A percentile compares a stretch with the other conserved stretches of the same genome.
phyloP scores from a whole-genome alignment of 257 asterid genomes.

The Scutellaria galericulata region DNA sequence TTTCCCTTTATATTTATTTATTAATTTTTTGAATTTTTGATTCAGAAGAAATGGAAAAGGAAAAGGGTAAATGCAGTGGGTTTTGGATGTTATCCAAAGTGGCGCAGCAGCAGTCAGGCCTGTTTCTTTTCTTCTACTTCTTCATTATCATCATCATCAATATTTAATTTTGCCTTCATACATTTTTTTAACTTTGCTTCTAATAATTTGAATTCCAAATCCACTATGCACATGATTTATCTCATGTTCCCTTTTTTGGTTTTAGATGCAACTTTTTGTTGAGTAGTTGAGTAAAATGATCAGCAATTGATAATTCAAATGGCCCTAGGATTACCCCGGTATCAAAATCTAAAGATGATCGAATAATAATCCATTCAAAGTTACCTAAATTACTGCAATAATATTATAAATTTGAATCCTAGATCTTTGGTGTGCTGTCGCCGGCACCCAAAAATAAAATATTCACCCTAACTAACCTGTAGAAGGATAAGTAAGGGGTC shows the following conservation, averaged over 20 bases:
- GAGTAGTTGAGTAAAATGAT: background rate
- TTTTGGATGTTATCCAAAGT: conserved; percentile 55
- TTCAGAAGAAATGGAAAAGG: conserved; percentile 20
- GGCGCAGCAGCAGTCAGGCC: conserved; percentile 45
- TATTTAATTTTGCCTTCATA: background rate
- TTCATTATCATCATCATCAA: conserved; percentile 2
- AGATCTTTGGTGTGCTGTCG: no score
- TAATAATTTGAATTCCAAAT: background rate
- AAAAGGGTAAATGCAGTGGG: conserved; percentile 41
- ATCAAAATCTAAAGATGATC: background rate
- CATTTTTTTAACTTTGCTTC: conserved; percentile 26
- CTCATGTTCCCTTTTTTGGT: background rate
- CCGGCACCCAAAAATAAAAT: no score
- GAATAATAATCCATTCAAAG: background rate
- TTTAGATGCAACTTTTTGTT: background rate
- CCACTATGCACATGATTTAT: background rate
- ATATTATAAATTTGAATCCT: background rate
- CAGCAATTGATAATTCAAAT: background rate
- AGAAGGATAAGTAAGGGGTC: no score
- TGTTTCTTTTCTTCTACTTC: conserved; percentile 35
- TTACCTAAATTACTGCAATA: background rate
- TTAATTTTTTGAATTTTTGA: background rate
- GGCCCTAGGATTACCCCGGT: background rate
- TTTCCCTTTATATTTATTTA: background rate
- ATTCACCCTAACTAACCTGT: no score